Conservation (phyloP, 805 yeast species). For the Metschnikowia colocasiae region DNA sequence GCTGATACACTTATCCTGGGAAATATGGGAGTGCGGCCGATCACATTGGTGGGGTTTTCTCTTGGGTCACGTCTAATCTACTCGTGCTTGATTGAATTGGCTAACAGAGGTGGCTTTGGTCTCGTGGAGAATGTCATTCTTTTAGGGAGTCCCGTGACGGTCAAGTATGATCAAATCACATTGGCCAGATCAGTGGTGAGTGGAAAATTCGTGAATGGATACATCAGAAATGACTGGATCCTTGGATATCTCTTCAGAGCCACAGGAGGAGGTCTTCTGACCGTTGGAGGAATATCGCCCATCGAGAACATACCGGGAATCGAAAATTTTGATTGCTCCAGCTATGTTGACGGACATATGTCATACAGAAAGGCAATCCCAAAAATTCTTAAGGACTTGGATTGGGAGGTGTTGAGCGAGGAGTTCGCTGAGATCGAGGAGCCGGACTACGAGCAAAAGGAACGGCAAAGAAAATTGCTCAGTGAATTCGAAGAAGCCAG, state of each 20-base stretch:
- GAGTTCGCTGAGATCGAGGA: constrained; percentile 95
- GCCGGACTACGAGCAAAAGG: constrained; percentile 84
- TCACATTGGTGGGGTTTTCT: constrained; percentile 89
- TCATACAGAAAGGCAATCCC: constrained; percentile 96
- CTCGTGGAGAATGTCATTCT: constrained; percentile 82
- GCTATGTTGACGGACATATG: constrained; percentile 90
- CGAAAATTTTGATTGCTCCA: constrained; percentile 87
- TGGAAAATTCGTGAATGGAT: constrained; percentile 88
- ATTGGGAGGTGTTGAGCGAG: constrained; percentile 81
- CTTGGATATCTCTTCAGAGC: constrained; percentile 93
- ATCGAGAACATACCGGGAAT: constrained; percentile 59
- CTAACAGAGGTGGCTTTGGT: constrained; percentile 82
- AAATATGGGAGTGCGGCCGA: constrained; percentile 88
- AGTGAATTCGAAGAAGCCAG: constrained; percentile 85
- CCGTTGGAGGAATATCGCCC: constrained; percentile 88
- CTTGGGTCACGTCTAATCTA: constrained; percentile 89
- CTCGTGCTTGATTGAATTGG: constrained; percentile 83
- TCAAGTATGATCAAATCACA: constrained; percentile 70
- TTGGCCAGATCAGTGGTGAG: constrained; percentile 82
- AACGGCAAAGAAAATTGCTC: constrained; percentile 77
- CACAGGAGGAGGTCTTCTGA: constrained; percentile 86
- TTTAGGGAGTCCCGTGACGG: constrained; percentile 86
- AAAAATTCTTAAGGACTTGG: constrained; percentile 58
- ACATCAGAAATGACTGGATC: constrained; percentile 91
- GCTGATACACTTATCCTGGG: constrained; percentile 89